A percentile compares a stretch with the other conserved stretches of the same genome.
These are phyloP conservation scores for Aspergillus sclerotialis DNA, from an alignment of 2,329 filamentous ascomycete genomes.

Conservation along the genomic window DNA sequence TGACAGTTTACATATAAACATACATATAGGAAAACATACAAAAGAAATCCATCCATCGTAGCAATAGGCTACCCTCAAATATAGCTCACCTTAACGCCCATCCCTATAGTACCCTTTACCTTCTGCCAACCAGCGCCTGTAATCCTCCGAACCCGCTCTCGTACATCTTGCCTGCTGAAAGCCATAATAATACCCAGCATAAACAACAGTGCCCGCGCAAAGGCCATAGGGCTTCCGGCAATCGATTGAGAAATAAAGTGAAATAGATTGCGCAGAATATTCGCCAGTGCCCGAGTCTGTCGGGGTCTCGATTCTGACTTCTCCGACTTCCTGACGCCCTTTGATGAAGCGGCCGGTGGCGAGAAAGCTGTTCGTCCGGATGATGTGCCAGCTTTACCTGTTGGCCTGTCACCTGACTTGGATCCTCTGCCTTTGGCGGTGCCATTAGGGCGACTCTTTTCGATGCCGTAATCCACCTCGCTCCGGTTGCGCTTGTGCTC, in stretches of 20 bases:
- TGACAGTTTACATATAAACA: no score
- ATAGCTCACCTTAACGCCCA: constrained; percentile 97
- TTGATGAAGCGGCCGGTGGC: constrained; percentile 22
- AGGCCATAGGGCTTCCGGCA: constrained; percentile 48
- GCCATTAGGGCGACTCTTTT: constrained; percentile 43
- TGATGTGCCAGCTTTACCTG: constrained; percentile 16
- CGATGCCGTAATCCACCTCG: constrained; percentile 64
- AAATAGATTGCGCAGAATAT: constrained; percentile 43
- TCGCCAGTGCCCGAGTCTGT: constrained; percentile 39
- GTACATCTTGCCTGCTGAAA: constrained; percentile 65
- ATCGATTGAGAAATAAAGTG: constrained; percentile 46
- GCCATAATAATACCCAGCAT: constrained; percentile 70
- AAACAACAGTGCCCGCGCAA: constrained; percentile 65
- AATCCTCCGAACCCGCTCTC: constrained; percentile 65
- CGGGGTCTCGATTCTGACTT: constrained; percentile 24
- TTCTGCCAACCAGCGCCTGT: constrained; percentile 71
- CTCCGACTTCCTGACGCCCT: constrained; percentile 32
- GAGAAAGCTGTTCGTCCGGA: constrained; percentile 25
- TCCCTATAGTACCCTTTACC: constrained; percentile 75
- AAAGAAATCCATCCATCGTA: no score
- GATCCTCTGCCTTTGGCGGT: constrained; percentile 19
- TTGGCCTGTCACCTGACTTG: constrained; percentile 21
- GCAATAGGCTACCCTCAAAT: constrained; percentile 58
- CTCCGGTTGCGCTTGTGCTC: constrained; percentile 50
- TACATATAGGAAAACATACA: no score